phyloP scores from a whole-genome alignment of 306 rosid species.

The Cicer yamashitae region DNA sequence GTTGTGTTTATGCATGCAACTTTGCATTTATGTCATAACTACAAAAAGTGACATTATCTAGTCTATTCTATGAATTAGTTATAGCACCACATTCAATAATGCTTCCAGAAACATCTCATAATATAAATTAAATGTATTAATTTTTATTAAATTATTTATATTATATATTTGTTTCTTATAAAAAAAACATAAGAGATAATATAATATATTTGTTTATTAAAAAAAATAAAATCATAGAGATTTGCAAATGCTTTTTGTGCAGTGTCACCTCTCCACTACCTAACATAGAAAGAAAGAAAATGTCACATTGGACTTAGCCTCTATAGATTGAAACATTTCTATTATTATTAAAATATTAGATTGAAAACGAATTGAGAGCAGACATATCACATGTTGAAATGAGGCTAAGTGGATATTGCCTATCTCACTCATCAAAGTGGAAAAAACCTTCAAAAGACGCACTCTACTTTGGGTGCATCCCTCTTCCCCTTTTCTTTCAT shows the following conservation, averaged over 20 bases:
- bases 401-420: constrained; percentile 26
- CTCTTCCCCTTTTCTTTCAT: constrained; percentile 31
- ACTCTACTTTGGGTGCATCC: constrained; percentile 42
- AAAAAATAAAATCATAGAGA: too few relatives aligned
- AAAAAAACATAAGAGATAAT: too few relatives aligned
- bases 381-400: constrained; percentile 51
- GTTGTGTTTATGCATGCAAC: too few relatives aligned
- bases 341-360: constrained; percentile 10
- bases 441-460: constrained; percentile 42
- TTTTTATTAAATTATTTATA: too few relatives aligned
- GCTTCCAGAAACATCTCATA: too few relatives aligned
- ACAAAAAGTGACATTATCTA: too few relatives aligned
- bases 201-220: too few relatives aligned
- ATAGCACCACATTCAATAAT: too few relatives aligned
- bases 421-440: constrained; percentile 38
- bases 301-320: constrained; percentile 23
- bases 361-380: constrained; percentile 31
- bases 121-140: too few relatives aligned
- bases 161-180: too few relatives aligned
- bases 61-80: too few relatives aligned
- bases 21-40: too few relatives aligned
- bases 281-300: constrained; percentile 15
- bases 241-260: neutral
- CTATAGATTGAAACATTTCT: constrained; percentile 18
- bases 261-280: constrained; percentile 31